Base-by-base conservation (phyloP, 805 yeast species). In the Candida caryicola region DNA sequence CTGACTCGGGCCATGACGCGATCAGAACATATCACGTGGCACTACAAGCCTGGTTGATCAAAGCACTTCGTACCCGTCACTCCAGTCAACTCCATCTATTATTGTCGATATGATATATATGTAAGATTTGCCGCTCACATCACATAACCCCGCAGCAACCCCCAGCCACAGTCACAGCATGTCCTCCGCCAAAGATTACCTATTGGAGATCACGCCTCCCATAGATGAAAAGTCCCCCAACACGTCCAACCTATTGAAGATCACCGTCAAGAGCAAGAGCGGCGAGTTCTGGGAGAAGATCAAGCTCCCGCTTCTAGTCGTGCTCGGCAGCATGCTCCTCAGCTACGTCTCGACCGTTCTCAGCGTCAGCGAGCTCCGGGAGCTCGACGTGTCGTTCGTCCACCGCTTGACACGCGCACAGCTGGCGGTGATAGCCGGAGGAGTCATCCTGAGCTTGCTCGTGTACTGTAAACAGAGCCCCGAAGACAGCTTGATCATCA, bases 401-500 rank as follows among this genome's bases (percentile, higher is more conserved):
- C 25, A 21, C 10, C 25, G 25, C 25, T 7, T 21, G 25, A 7
- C 25, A 21, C 7, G 10, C 25, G 10, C 7, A 7, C 28, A 23
- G 13, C 13, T n/a, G 7, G 10, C 21, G 3, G 10, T 9, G 3
- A 19, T 13, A 9, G 13, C 17, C n/a, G 18, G 23, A 5, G 10
- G 17, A 5, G n/a, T 15, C 9, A 23, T 29, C 4, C 16, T 16
- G n/a, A 19, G 30, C 5, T 7, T 15, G 2, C 17, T 45, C 17
- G 52, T 60, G 18, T 40, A 57, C 8, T 34, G 60, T 3, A 55
- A 57, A 37, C 66, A 63, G 40, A 59, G 59, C 23, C 59, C 69
- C 10, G 64, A 66, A 36, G 81, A 76, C 43, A 59, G 64, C 4
- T 47, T 75, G 34, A 55, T 64, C 26, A 66, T 71, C 1, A 64